Evolutionary conservation across 179 eudicot genomes (phyloP).

Genomic region (Beta macrorhiza): DNA sequence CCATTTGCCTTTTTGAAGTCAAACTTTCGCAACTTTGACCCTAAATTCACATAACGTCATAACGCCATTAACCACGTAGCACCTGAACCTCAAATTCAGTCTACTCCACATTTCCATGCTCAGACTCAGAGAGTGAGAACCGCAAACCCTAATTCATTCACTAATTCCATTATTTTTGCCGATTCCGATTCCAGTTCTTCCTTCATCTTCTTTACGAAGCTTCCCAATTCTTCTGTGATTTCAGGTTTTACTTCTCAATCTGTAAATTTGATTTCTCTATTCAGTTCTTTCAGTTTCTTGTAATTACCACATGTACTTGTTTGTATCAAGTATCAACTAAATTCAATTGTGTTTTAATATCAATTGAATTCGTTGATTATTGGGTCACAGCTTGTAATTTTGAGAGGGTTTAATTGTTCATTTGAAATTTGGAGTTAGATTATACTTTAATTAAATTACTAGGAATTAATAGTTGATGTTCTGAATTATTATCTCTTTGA

Average conservation of each 20-base stretch:
- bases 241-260: not conserved
- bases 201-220: not conserved
- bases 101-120: not conserved
- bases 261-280: too few species aligned
- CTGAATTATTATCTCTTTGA: not conserved
- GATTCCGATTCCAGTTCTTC: too few species aligned
- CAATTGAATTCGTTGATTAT: not conserved
- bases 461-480: not conserved
- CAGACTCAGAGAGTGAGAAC: not conserved
- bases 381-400: not conserved
- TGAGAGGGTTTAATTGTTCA: not conserved
- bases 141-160: not conserved
- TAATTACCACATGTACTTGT: not conserved
- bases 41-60: too few species aligned
- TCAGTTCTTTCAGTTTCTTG: too few species aligned
- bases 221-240: not conserved
- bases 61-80: too few species aligned
- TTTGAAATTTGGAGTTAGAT: not conserved
- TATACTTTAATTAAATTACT: not conserved
- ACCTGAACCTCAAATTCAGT: too few species aligned
- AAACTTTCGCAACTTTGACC: too few species aligned
- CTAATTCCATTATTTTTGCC: not conserved
- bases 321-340: not conserved
- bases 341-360: not conserved
- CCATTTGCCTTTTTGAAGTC: too few species aligned